phyloP scores from a whole-genome alignment of 2,329 filamentous ascomycete species.

The Leptographium radiaticola region DNA sequence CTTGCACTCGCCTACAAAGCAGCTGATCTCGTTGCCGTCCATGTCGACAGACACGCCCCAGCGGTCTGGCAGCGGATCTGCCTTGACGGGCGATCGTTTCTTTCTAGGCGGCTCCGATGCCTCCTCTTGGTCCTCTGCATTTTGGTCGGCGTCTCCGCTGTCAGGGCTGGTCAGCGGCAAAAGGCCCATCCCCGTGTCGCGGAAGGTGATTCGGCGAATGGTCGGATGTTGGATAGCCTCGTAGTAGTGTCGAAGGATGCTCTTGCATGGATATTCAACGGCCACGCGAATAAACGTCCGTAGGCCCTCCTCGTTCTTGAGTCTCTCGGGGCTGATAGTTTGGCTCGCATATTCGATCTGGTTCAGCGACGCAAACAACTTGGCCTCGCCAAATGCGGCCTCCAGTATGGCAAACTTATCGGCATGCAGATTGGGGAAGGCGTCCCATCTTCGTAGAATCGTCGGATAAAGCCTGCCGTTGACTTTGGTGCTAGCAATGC shows the following conservation, averaged over 20 bases:
- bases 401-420: not conserved
- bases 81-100: not conserved
- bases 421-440: not conserved
- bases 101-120: not conserved
- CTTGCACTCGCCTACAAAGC: conserved; percentile 1
- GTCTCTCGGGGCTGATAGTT: not conserved
- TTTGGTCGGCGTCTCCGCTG: too few species aligned
- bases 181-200: not conserved
- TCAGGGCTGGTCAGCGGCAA: too few species aligned
- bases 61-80: not conserved
- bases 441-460: not conserved
- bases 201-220: not conserved
- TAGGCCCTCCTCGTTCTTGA: not conserved
- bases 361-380: not conserved
- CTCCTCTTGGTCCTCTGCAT: not conserved
- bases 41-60: not conserved
- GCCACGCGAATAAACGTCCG: not conserved
- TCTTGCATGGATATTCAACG: not conserved
- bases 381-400: not conserved
- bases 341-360: not conserved
- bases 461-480: not conserved
- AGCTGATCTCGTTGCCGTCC: not conserved
- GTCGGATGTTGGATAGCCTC: not conserved
- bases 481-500: not conserved
- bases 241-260: not conserved